phyloP scores from a whole-genome alignment of 495 filamentous ascomycete genomes.

The Hyphodiscus hymeniophilus region DNA sequence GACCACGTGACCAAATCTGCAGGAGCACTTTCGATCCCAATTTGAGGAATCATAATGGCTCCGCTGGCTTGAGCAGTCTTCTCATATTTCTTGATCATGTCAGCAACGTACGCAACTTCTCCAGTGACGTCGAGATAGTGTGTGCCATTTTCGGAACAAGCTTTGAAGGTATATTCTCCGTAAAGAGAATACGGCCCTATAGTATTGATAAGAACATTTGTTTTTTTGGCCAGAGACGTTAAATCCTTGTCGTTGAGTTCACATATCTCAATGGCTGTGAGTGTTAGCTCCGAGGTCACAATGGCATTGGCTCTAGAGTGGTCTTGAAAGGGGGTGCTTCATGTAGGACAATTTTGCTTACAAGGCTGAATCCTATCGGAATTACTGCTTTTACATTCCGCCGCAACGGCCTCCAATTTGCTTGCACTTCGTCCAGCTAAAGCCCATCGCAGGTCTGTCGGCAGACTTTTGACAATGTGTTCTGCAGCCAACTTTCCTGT shows the following conservation, averaged over 20 bases:
- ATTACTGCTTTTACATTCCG: slow-evolving; percentile 57
- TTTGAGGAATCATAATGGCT: slow-evolving; percentile 80
- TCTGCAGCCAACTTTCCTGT: slow-evolving; percentile 75
- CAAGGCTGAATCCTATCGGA: slow-evolving; percentile 61
- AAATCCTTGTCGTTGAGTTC: slow-evolving; percentile 58
- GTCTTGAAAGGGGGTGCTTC: neutral
- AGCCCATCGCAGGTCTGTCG: slow-evolving; percentile 83
- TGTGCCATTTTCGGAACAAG: slow-evolving; percentile 81
- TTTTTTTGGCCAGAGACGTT: slow-evolving; percentile 60
- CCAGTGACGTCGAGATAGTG: slow-evolving; percentile 91
- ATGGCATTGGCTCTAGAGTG: slow-evolving; percentile 1
- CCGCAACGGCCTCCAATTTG: slow-evolving; percentile 63
- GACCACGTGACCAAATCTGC: slow-evolving; percentile 71
- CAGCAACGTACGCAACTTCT: slow-evolving; percentile 70
- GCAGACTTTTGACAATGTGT: slow-evolving; percentile 63
- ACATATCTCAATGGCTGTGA: slow-evolving; percentile 52
- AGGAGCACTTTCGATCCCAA: slow-evolving; percentile 78
- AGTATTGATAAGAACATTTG: slow-evolving; percentile 70
- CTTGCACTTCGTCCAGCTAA: slow-evolving; percentile 69
- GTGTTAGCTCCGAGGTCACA: neutral
- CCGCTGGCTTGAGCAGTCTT: slow-evolving; percentile 62
- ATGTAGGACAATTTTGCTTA: slow-evolving; percentile 22
- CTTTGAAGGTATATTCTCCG: slow-evolving; percentile 73
- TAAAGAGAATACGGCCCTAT: slow-evolving; percentile 78
- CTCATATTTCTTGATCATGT: slow-evolving; percentile 77